These are phyloP conservation scores for Kodamaea anthophila DNA, from an alignment of 1,139 yeast genomes.

Conservation along the genomic window DNA sequence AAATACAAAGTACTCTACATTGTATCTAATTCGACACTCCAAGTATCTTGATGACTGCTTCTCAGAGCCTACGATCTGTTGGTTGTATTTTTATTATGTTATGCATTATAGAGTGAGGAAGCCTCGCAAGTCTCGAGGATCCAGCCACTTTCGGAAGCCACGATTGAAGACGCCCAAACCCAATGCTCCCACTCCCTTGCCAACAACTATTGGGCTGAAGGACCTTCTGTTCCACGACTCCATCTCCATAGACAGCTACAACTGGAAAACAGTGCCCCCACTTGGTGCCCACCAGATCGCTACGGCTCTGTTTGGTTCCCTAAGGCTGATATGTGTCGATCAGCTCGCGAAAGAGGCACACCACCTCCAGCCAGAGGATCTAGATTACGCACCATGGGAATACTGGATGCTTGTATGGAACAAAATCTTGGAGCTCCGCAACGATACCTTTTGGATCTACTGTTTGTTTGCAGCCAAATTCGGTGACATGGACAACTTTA, in stretches of 20 bases:
- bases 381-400: conserved; percentile 23
- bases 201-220: conserved; percentile 2
- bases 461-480: conserved; percentile 23
- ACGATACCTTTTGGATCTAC: conserved; percentile 28
- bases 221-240: conserved; percentile 9
- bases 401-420: conserved; percentile 33
- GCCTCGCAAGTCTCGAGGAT: no score
- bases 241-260: conserved; percentile 4
- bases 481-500: conserved; percentile 14
- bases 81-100: no score
- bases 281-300: conserved; percentile 5
- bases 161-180: no score
- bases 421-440: conserved; percentile 17
- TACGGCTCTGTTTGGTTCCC: no score
- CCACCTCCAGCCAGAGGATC: conserved; percentile 15
- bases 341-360: conserved; percentile 24
- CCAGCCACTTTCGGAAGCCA: no score
- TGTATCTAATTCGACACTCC: no score
- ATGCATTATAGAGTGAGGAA: no score
- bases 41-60: no score
- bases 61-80: no score
- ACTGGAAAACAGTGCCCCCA: conserved; percentile 10
- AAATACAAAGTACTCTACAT: no score
- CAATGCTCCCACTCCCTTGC: conserved; percentile 1
- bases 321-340: conserved; percentile 24